phyloP scores from a whole-genome alignment of 148 eudicot genomes.

The Rhododendron molle region DNA sequence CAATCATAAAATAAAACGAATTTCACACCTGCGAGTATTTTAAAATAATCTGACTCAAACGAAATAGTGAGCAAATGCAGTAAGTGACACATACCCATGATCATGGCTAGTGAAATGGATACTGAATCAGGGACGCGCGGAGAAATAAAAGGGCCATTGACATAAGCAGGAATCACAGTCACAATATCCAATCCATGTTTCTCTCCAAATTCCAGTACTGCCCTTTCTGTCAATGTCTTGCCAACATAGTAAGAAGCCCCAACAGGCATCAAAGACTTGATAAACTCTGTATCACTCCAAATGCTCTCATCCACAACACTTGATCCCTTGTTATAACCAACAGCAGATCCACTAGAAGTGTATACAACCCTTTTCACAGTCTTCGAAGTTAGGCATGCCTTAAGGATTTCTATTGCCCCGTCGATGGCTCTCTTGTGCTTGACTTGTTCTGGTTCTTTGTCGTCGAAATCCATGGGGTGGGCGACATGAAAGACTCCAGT shows the following conservation, averaged over 20 bases:
- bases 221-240: conserved; percentile 38
- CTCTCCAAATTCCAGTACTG: conserved; percentile 34
- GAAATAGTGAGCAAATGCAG: background rate
- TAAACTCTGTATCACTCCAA: conserved; percentile 30
- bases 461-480: conserved; percentile 29
- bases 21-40: background rate
- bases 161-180: conserved; percentile 23
- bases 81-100: conserved; percentile 25
- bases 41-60: background rate
- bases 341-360: conserved; percentile 32
- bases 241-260: conserved; percentile 27
- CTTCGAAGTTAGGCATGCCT: conserved; percentile 30
- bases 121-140: conserved; percentile 30
- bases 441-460: conserved; percentile 25
- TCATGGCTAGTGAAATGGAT: conserved; percentile 16
- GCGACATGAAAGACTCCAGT: conserved; percentile 46
- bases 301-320: conserved; percentile 22
- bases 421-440: conserved; percentile 21
- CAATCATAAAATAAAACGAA: background rate
- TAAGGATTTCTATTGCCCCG: conserved; percentile 10
- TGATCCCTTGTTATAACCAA: conserved; percentile 6
- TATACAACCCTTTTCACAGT: conserved; percentile 43
- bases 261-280: background rate
- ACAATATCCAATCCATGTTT: conserved; percentile 32
- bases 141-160: conserved; percentile 33